A percentile compares a stretch with the other conserved stretches of the same genome.
Conservation (phyloP, 2,329 filamentous ascomycete species). For the Fusarium nygamai region DNA sequence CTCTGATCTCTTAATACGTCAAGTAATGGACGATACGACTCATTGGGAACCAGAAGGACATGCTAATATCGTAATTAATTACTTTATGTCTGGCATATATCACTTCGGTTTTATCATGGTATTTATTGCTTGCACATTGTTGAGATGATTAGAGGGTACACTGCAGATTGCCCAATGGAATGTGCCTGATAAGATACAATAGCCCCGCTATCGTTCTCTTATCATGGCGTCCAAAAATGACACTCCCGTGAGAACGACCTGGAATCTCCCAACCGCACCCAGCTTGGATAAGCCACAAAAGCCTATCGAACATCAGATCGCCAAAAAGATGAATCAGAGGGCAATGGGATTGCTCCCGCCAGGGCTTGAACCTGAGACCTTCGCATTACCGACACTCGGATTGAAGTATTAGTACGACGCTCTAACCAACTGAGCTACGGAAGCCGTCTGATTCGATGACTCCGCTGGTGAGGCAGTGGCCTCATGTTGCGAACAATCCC, state of each 20-base stretch:
- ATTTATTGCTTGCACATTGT: too few species aligned
- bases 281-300: too few species aligned
- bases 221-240: not conserved
- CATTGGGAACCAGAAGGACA: not conserved
- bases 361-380: too few species aligned
- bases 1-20: not conserved
- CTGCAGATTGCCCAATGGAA: not conserved
- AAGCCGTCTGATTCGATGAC: not conserved
- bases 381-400: not conserved
- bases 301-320: too few species aligned
- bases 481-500: fast-evolving
- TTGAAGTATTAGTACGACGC: not conserved
- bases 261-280: not conserved
- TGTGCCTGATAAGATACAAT: too few species aligned
- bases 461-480: fast-evolving
- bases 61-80: too few species aligned
- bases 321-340: not conserved
- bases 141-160: not conserved
- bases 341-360: not conserved
- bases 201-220: not conserved
- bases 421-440: not conserved
- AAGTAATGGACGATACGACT: fast-evolving
- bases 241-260: not conserved
- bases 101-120: too few species aligned
- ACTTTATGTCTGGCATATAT: fast-evolving